A percentile compares a stretch with the other conserved stretches of the same genome.
Conservation (phyloP, 345 rosid genomes). For the Raphanus raphanistrum region DNA sequence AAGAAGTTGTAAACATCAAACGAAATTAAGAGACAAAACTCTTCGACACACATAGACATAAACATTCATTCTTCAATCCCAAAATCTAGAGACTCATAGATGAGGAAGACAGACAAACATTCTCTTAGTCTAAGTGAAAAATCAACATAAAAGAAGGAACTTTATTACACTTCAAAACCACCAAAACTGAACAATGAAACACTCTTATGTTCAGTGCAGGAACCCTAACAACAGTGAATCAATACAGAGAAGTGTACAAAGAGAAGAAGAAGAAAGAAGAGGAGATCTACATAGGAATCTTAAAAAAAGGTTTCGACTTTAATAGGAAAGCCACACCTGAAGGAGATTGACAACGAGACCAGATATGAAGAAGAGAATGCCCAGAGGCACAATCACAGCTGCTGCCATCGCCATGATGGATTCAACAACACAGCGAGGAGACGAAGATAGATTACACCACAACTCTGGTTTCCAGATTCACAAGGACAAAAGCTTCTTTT, state of each 20-base stretch:
- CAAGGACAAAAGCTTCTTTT: constrained; percentile 6
- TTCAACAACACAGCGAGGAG: background rate
- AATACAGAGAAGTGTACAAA: background rate
- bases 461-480: constrained; percentile 18
- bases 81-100: constrained; percentile 8
- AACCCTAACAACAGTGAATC: constrained; percentile 35
- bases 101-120: background rate
- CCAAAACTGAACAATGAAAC: background rate
- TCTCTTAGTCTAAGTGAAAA: background rate
- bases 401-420: constrained; percentile 71
- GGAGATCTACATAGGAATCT: constrained; percentile 26
- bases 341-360: constrained; percentile 86
- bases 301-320: constrained; percentile 2
- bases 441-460: background rate
- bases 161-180: background rate
- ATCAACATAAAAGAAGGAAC: background rate
- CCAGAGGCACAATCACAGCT: constrained; percentile 73
- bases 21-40: background rate
- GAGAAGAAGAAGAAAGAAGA: background rate
- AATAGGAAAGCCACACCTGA: constrained; percentile 67
- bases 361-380: constrained; percentile 78
- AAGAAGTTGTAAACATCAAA: background rate
- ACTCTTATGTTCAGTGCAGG: constrained; percentile 1
- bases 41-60: background rate
- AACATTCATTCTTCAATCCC: background rate